Percentiles rank a stretch among this genome's conserved stretches.
Conservation (phyloP, 805 yeast genomes). For the Lachancea nothofagi region DNA sequence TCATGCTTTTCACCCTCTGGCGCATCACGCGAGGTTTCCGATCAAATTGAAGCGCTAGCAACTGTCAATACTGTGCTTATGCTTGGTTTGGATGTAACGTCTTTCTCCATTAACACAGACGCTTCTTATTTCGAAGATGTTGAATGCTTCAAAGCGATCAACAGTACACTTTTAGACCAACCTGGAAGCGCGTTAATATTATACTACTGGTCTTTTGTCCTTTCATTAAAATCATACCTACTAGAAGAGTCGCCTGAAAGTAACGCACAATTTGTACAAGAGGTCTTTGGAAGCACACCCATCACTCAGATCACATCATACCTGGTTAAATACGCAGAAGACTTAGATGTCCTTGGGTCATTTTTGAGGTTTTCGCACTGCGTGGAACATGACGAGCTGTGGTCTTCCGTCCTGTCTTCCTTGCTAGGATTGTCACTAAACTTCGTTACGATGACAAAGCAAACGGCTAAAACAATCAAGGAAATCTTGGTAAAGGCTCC, state of each 20-base stretch:
- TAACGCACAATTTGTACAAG: conserved; percentile 14
- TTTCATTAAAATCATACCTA: conserved; percentile 46
- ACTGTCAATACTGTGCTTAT: conserved; percentile 48
- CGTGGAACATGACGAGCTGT: conserved; percentile 45
- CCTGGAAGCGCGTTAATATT: conserved; percentile 44
- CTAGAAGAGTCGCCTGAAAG: conserved; percentile 37
- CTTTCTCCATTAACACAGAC: conserved; percentile 37
- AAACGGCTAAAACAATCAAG: conserved; percentile 30
- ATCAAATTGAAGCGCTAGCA: conserved; percentile 40
- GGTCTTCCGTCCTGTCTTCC: conserved; percentile 40
- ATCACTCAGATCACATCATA: conserved; percentile 16
- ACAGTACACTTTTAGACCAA: conserved; percentile 35
- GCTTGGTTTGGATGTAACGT: conserved; percentile 51
- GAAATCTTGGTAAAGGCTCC: conserved; percentile 31
- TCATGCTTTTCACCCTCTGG: conserved; percentile 9
- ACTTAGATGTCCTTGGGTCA: conserved; percentile 41
- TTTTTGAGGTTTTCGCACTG: conserved; percentile 39
- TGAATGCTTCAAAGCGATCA: conserved; percentile 36
- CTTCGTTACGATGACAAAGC: conserved; percentile 42
- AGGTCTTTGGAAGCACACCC: conserved; percentile 13
- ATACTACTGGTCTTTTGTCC: conserved; percentile 62
- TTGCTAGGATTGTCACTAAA: conserved; percentile 35
- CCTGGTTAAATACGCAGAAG: conserved; percentile 38
- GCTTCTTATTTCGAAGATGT: conserved; percentile 40
- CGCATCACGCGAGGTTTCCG: conserved; percentile 15